A percentile compares a stretch with the other conserved stretches of the same genome.
Conservation (phyloP, 768 basidiomycete species). For the Lanmaoa rubissima region DNA sequence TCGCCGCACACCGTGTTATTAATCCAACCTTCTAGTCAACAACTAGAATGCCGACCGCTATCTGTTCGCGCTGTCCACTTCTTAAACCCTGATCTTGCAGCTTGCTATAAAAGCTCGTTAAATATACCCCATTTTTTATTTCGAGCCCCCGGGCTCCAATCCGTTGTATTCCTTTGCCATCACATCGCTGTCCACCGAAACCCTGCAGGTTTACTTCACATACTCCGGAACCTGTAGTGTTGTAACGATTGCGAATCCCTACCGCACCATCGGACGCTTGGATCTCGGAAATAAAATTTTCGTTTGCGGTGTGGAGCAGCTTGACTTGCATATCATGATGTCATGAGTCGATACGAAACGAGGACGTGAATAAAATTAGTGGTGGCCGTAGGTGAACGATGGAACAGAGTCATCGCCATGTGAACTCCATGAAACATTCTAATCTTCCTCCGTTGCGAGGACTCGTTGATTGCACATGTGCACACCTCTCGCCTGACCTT, state of each 20-base stretch:
- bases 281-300: neutral
- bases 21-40: constrained; percentile 9
- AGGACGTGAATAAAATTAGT: neutral
- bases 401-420: neutral
- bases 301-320: neutral
- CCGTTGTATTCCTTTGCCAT: neutral
- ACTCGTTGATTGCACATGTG: too few relatives aligned
- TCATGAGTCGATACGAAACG: too few relatives aligned
- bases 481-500: neutral
- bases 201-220: neutral
- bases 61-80: constrained; percentile 16
- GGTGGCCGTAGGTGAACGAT: neutral
- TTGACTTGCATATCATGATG: neutral
- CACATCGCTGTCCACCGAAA: neutral
- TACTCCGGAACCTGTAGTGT: neutral
- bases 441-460: too few relatives aligned
- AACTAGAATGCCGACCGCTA: constrained; percentile 8
- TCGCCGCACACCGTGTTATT: too few relatives aligned
- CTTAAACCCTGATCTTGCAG: constrained; percentile 5
- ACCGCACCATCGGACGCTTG: neutral
- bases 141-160: neutral
- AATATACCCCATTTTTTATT: constrained; percentile 15
- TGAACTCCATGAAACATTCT: too few relatives aligned
- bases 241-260: neutral
- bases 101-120: constrained; percentile 2